These are phyloP conservation scores for Friedmanniomyces endolithicus DNA, from an alignment of 495 filamentous ascomycete species.

Conservation along the genomic window DNA sequence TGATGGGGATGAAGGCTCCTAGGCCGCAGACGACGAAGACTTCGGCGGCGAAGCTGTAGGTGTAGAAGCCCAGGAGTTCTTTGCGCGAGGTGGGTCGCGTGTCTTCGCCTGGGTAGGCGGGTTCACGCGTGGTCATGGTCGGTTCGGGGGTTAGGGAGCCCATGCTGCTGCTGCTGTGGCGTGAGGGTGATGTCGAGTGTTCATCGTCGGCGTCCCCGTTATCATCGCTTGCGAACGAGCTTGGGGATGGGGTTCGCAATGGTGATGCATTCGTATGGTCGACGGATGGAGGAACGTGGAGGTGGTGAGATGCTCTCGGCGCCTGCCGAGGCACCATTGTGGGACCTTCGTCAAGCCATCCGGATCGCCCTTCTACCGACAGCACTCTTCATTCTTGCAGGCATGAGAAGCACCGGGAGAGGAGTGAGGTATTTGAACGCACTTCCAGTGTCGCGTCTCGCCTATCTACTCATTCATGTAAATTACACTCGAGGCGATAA, in stretches of 20 bases:
- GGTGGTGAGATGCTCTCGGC: neutral
- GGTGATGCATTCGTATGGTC: conserved; percentile 8
- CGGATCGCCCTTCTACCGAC: neutral
- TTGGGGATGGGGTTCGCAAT: conserved; percentile 22
- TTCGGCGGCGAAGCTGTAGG: conserved; percentile 94
- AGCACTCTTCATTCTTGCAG: neutral
- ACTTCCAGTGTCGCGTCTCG: no score
- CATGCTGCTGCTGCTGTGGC: conserved; percentile 15
- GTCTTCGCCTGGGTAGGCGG: conserved; percentile 65
- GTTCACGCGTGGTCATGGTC: neutral
- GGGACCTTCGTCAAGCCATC: neutral
- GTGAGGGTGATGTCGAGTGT: conserved; percentile 21
- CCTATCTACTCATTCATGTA: neutral
- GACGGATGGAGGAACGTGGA: no score
- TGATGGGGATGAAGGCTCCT: conserved; percentile 94
- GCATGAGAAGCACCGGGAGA: no score
- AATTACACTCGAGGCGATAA: neutral
- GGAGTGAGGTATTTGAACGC: no score
- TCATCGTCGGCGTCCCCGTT: conserved; percentile 30
- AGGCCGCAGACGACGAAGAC: conserved; percentile 83
- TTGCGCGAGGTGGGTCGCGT: conserved; percentile 72
- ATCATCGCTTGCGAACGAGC: conserved; percentile 26
- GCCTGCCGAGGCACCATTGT: neutral
- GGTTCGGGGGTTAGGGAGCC: conserved; percentile 8
- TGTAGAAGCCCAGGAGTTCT: conserved; percentile 89